phyloP scores from a whole-genome alignment of 2,329 filamentous ascomycete species.

The Ophiostoma sp. region DNA sequence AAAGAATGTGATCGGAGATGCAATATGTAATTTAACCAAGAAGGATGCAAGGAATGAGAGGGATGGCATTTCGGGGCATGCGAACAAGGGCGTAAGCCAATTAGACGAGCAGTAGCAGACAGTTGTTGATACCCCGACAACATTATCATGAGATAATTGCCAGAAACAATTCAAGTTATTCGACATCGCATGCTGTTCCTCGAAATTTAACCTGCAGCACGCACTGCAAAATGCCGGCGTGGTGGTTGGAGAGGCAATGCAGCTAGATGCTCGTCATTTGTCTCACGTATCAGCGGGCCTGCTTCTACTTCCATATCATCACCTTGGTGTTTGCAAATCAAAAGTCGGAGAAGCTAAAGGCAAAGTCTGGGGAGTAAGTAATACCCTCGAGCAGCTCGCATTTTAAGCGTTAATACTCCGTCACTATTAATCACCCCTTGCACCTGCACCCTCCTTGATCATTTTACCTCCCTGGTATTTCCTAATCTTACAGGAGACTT shows the following conservation, averaged over 20 bases:
- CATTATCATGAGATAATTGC: not conserved
- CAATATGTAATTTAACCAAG: not conserved
- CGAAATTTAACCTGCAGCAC: not conserved
- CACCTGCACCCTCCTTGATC: not conserved
- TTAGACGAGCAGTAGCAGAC: no score
- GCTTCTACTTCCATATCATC: not conserved
- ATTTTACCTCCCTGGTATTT: not conserved
- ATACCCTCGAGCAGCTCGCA: not conserved
- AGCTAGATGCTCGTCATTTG: constrained; percentile 1
- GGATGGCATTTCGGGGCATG: not conserved
- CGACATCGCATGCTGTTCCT: not conserved
- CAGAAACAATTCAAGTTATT: not conserved
- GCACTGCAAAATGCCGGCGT: not conserved
- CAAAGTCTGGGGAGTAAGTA: not conserved
- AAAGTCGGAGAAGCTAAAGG: not conserved
- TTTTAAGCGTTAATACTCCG: not conserved
- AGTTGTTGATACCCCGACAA: no score
- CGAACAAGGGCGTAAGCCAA: not conserved
- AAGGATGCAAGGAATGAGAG: not conserved
- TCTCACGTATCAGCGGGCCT: not conserved
- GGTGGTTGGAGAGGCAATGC: not conserved
- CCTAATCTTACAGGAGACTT: not conserved
- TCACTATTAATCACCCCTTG: constrained; percentile 4
- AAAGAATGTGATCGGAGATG: constrained; percentile 7
- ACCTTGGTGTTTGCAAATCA: not conserved